These are phyloP conservation scores for Paramecium sonneborni DNA, from an alignment of 73 alveolate genomes.

Conservation along the genomic window DNA sequence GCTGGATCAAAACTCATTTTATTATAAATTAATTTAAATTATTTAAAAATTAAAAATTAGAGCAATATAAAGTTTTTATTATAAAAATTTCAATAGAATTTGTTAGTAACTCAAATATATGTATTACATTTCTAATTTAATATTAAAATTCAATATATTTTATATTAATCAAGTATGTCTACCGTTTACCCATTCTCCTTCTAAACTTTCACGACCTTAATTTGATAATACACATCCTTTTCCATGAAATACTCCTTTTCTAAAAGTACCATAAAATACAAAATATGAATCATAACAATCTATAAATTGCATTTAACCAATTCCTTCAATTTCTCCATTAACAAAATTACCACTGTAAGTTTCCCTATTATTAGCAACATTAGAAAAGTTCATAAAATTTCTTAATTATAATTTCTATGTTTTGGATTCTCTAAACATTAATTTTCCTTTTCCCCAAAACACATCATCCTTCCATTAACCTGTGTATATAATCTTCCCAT, in stretches of 20 bases:
- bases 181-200: slow-evolving; percentile 55
- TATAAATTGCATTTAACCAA: slow-evolving; percentile 28
- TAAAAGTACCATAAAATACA: slow-evolving; percentile 37
- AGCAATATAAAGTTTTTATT: background rate
- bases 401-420: background rate
- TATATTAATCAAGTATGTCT: slow-evolving; percentile 5
- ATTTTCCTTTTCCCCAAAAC: slow-evolving; percentile 34
- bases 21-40: background rate
- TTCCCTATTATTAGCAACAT: background rate
- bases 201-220: background rate
- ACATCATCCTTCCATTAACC: slow-evolving; percentile 43
- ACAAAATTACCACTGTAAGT: slow-evolving; percentile 49
- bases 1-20: background rate
- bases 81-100: no score
- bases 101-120: no score
- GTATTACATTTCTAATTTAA: no score
- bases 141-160: no score
- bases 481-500: slow-evolving; percentile 31
- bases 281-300: background rate
- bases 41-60: background rate
- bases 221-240: slow-evolving; percentile 30
- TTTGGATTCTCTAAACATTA: background rate
- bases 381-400: background rate
- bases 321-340: slow-evolving; percentile 28
- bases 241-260: slow-evolving; percentile 49